Evolutionary conservation across 208 protist species (phyloP).

Genomic region (Acanthamoeba castellanii): DNA sequence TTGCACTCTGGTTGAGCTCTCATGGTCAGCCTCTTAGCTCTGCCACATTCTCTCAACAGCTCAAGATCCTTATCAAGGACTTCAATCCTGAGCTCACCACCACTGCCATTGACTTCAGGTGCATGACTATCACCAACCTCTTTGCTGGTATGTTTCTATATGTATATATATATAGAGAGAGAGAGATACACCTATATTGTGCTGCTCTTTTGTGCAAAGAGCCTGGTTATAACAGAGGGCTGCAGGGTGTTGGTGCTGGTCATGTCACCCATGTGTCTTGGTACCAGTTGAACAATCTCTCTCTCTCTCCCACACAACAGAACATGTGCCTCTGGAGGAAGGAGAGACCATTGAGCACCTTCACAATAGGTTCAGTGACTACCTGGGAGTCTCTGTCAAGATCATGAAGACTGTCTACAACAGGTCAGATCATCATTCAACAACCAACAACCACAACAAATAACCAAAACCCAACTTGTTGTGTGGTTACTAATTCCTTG

Average conservation of each 20-base stretch:
- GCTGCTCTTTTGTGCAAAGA: background rate
- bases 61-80: background rate
- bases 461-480: background rate
- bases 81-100: background rate
- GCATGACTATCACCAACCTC: background rate
- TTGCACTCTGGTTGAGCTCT: background rate
- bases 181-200: background rate
- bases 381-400: background rate
- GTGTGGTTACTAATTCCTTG: background rate
- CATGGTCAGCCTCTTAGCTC: background rate
- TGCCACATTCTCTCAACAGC: background rate
- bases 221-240: no score
- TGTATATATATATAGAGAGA: background rate
- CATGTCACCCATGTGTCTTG: no score
- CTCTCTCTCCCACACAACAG: background rate
- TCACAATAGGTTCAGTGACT: background rate
- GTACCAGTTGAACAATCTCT: no score
- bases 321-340: background rate
- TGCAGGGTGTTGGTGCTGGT: no score
- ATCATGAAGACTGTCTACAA: background rate
- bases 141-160: conserved; percentile 27
- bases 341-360: background rate
- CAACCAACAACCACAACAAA: background rate
- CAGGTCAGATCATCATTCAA: background rate
- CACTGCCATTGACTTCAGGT: conserved; percentile 7